A percentile compares a stretch with the other conserved stretches of the same genome.
Conservation (phyloP, 768 basidiomycete genomes). For the Trametes villosa region DNA sequence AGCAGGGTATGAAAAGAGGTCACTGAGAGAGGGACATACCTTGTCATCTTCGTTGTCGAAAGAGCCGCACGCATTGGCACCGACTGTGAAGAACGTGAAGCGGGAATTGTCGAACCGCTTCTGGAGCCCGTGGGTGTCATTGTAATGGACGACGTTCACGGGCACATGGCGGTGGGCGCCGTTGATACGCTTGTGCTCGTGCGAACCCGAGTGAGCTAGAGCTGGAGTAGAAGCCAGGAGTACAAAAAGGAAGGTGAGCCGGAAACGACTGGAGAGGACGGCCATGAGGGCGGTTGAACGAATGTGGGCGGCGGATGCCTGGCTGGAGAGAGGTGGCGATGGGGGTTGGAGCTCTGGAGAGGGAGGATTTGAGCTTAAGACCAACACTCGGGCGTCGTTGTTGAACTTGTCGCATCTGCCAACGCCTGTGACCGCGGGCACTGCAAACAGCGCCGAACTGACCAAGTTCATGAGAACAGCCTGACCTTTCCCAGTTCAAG, state of each 20-base stretch:
- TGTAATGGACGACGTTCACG: slow-evolving; percentile 2
- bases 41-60: slow-evolving; percentile 24
- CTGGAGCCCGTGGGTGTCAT: not conserved
- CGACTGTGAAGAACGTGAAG: slow-evolving; percentile 24
- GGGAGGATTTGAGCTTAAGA: not conserved
- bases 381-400: not conserved
- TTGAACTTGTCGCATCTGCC: not conserved
- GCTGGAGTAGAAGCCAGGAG: slow-evolving; percentile 14
- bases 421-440: no score
- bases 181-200: slow-evolving; percentile 2
- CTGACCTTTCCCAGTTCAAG: no score
- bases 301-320: slow-evolving; percentile 1
- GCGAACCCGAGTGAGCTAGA: slow-evolving; percentile 7
- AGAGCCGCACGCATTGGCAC: slow-evolving; percentile 24
- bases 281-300: slow-evolving; percentile 14
- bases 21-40: slow-evolving; percentile 3
- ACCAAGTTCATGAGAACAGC: no score
- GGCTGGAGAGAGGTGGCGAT: not conserved
- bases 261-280: slow-evolving; percentile 17
- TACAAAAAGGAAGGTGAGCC: slow-evolving; percentile 12
- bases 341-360: not conserved
- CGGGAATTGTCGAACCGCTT: slow-evolving; percentile 24
- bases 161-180: slow-evolving; percentile 11
- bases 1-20: not conserved
- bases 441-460: no score